A percentile compares a stretch with the other conserved stretches of the same genome.
Conservation (phyloP, 352 stramenopile species). For the Globisporangium cylindrosporum region DNA sequence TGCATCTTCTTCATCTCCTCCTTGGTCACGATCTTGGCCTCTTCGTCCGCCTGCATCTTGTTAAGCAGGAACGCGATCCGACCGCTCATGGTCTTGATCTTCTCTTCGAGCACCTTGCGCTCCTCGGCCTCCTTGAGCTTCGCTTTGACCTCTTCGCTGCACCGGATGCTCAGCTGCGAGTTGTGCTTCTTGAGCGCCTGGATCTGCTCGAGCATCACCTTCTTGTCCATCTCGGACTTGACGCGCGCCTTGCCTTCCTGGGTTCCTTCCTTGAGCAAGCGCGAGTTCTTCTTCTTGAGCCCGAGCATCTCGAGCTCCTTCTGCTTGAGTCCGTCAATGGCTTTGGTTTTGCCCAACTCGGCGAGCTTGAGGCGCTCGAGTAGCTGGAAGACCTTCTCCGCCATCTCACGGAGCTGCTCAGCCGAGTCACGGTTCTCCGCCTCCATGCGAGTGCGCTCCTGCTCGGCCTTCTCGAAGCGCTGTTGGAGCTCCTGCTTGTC, state of each 20-base stretch:
- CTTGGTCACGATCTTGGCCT: conserved; percentile 90
- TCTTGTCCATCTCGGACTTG: conserved; percentile 94
- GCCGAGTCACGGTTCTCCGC: conserved; percentile 93
- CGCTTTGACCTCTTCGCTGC: conserved; percentile 91
- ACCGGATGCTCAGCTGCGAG: conserved; percentile 87
- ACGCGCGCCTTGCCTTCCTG: conserved; percentile 92
- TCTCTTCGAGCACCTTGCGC: conserved; percentile 91
- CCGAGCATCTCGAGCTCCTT: conserved; percentile 94
- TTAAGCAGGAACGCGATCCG: conserved; percentile 94
- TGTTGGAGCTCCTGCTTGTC: conserved; percentile 79
- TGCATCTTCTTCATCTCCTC: conserved; percentile 95
- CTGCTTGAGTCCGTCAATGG: conserved; percentile 91
- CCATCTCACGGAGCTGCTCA: conserved; percentile 96
- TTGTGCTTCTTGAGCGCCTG: conserved; percentile 96
- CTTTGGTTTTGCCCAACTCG: conserved; percentile 95
- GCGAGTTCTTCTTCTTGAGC: conserved; percentile 94
- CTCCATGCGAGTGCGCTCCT: conserved; percentile 93
- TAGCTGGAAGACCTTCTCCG: conserved; percentile 96
- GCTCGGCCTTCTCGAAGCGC: conserved; percentile 89
- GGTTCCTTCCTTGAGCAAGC: conserved; percentile 92
- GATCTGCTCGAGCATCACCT: conserved; percentile 93
- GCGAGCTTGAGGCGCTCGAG: conserved; percentile 95
- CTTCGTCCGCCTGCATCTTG: conserved; percentile 96
- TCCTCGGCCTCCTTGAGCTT: conserved; percentile 92
- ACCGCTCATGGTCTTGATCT: conserved; percentile 91